Evolutionary conservation across 1,139 yeast genomes (phyloP).

Genomic region (Wickerhamomyces sp.): DNA sequence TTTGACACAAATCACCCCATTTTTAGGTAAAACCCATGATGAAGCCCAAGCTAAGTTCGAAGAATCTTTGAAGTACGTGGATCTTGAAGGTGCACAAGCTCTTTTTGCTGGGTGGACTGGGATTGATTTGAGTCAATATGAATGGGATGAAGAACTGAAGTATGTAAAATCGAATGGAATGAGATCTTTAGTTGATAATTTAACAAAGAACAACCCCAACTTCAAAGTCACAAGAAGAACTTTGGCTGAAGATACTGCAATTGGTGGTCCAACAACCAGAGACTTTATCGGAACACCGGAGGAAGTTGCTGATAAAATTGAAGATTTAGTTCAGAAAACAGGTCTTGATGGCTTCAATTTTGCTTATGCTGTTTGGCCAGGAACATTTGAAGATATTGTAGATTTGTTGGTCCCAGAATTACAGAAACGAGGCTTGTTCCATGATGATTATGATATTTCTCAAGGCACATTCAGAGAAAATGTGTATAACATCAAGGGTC

Average conservation of each 20-base stretch:
- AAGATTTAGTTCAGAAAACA: slow-evolving; percentile 30
- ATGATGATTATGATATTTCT: background rate
- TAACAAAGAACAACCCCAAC: slow-evolving; percentile 25
- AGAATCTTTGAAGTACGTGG: slow-evolving; percentile 28
- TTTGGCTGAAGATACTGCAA: slow-evolving; percentile 23
- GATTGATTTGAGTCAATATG: slow-evolving; percentile 9
- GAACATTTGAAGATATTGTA: slow-evolving; percentile 30
- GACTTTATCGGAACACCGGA: slow-evolving; percentile 28
- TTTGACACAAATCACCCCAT: slow-evolving; percentile 26
- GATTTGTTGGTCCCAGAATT: slow-evolving; percentile 15
- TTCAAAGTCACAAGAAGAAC: slow-evolving; percentile 27
- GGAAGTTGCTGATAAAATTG: slow-evolving; percentile 30
- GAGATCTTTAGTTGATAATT: slow-evolving; percentile 24
- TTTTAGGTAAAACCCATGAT: slow-evolving; percentile 30
- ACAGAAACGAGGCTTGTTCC: slow-evolving; percentile 2
- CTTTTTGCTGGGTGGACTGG: slow-evolving; percentile 34
- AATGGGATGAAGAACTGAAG: slow-evolving; percentile 29
- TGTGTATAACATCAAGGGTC: slow-evolving; percentile 6
- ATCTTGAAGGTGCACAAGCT: slow-evolving; percentile 36
- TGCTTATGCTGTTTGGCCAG: slow-evolving; percentile 29
- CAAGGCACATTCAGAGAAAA: slow-evolving; percentile 10
- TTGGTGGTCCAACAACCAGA: slow-evolving; percentile 31
- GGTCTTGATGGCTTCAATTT: slow-evolving; percentile 35
- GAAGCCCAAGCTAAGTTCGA: slow-evolving; percentile 31
- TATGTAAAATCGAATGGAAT: slow-evolving; percentile 27